A percentile compares a stretch with the other conserved stretches of the same genome.
phyloP scores from a whole-genome alignment of 2,329 filamentous ascomycete genomes.

The Peltaster fructicola region DNA sequence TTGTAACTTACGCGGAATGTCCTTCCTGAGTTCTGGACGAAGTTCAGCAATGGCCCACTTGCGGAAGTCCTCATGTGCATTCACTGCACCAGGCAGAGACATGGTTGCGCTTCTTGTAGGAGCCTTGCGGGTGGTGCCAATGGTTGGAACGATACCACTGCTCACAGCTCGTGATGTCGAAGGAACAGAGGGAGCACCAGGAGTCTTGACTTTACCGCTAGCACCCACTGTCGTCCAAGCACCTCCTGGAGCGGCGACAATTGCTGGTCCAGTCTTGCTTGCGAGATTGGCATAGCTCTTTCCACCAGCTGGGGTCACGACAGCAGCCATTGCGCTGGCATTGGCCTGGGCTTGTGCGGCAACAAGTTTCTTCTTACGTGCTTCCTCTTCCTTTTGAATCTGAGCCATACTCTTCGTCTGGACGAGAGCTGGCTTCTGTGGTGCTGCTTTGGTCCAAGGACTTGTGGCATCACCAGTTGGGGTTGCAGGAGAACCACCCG shows the following conservation, averaged over 20 bases:
- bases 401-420: slow-evolving; percentile 83
- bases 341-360: slow-evolving; percentile 31
- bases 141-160: slow-evolving; percentile 23
- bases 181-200: slow-evolving; percentile 34
- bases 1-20: slow-evolving; percentile 43
- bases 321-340: slow-evolving; percentile 25
- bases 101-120: slow-evolving; percentile 38
- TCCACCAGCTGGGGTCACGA: slow-evolving; percentile 32
- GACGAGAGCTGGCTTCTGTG: slow-evolving; percentile 29
- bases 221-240: slow-evolving; percentile 95
- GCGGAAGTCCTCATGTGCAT: slow-evolving; percentile 77
- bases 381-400: slow-evolving; percentile 92
- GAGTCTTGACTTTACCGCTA: slow-evolving; percentile 74
- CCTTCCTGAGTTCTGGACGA: slow-evolving; percentile 50
- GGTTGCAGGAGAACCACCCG: slow-evolving; percentile 49
- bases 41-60: slow-evolving; percentile 81
- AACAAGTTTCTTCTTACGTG: slow-evolving; percentile 59
- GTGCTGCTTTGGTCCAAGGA: slow-evolving; percentile 50
- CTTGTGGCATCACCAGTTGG: slow-evolving; percentile 27
- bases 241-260: slow-evolving; percentile 23
- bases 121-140: slow-evolving; percentile 18
- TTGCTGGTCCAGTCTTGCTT: slow-evolving; percentile 44
- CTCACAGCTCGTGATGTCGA: slow-evolving; percentile 30
- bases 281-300: slow-evolving; percentile 95
- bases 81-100: slow-evolving; percentile 31